A percentile compares a stretch with the other conserved stretches of the same genome.
Evolutionary conservation across 1,139 yeast genomes (phyloP).

Genomic region (Blastobotrys aristatus): DNA sequence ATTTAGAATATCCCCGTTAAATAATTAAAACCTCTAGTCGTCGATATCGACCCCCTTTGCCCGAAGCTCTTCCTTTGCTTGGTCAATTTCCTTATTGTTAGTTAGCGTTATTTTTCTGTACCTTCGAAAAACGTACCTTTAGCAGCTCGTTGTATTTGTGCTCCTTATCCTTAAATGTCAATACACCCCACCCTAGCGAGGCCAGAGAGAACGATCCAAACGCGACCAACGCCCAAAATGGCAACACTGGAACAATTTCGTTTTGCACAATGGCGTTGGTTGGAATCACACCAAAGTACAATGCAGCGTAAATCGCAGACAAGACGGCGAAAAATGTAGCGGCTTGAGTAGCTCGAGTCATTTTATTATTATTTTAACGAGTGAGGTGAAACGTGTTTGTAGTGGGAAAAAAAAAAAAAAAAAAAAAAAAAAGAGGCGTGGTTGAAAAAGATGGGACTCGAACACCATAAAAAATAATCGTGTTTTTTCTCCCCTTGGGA

Average conservation of each 20-base stretch:
- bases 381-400: not conserved
- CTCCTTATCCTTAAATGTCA: slow-evolving; percentile 68
- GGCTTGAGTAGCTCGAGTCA: slow-evolving; percentile 72
- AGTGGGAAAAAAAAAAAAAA: not conserved
- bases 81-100: slow-evolving; percentile 48
- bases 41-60: slow-evolving; percentile 48
- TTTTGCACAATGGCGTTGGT: slow-evolving; percentile 44
- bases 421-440: no score
- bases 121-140: slow-evolving; percentile 25
- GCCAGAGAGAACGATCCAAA: slow-evolving; percentile 72
- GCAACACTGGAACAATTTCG: slow-evolving; percentile 62
- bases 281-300: slow-evolving; percentile 53
- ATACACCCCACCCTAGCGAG: slow-evolving; percentile 66
- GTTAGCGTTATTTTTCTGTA: slow-evolving; percentile 3
- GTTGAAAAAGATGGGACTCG: no score
- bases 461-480: no score
- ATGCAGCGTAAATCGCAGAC: slow-evolving; percentile 51
- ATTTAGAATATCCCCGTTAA: no score
- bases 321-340: slow-evolving; percentile 42
- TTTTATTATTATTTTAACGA: slow-evolving; percentile 26
- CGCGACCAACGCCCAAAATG: slow-evolving; percentile 66
- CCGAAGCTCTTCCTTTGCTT: slow-evolving; percentile 58
- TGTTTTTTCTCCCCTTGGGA: no score
- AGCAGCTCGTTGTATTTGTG: slow-evolving; percentile 62
- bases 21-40: no score